These are phyloP conservation scores for Fragilariopsis cylindrus DNA, from an alignment of 108 stramenopile species.

Conservation along the genomic window DNA sequence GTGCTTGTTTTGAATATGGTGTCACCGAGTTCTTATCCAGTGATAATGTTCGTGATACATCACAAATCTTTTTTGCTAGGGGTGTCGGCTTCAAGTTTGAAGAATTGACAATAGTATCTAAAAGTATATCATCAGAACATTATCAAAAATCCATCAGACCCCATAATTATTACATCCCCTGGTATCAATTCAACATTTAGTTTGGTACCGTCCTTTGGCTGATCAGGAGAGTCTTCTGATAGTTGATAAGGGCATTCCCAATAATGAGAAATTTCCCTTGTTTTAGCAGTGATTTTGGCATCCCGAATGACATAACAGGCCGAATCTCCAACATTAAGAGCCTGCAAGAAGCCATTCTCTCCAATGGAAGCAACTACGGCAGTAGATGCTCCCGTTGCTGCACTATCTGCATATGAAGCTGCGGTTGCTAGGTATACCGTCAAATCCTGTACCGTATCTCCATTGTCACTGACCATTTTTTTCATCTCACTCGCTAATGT, in stretches of 20 bases:
- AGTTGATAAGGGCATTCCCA: conserved; percentile 91
- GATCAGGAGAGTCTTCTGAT: conserved; percentile 76
- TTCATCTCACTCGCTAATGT: conserved; percentile 69
- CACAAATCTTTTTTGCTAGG: conserved; percentile 67
- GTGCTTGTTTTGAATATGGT: conserved; percentile 75
- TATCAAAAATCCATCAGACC: conserved; percentile 92
- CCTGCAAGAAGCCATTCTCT: conserved; percentile 71
- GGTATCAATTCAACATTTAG: conserved; percentile 64
- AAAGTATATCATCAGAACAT: conserved; percentile 62
- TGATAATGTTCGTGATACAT: conserved; percentile 65
- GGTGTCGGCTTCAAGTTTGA: conserved; percentile 29
- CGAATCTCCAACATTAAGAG: conserved; percentile 84
- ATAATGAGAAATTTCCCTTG: conserved; percentile 79
- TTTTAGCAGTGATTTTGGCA: conserved; percentile 60
- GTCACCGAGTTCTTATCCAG: conserved; percentile 64
- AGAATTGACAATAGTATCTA: conserved; percentile 34
- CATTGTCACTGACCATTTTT: conserved; percentile 33
- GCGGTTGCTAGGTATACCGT: conserved; percentile 53
- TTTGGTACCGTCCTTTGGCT: conserved; percentile 77
- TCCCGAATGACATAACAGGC: conserved; percentile 68
- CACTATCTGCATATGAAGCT: conserved; percentile 59
- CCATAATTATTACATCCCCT: conserved; percentile 77
- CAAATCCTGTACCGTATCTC: conserved; percentile 60
- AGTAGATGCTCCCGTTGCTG: conserved; percentile 82
- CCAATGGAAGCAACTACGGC: conserved; percentile 81